phyloP scores from a whole-genome alignment of 257 asterid genomes.

The Primulina huaijiensis region DNA sequence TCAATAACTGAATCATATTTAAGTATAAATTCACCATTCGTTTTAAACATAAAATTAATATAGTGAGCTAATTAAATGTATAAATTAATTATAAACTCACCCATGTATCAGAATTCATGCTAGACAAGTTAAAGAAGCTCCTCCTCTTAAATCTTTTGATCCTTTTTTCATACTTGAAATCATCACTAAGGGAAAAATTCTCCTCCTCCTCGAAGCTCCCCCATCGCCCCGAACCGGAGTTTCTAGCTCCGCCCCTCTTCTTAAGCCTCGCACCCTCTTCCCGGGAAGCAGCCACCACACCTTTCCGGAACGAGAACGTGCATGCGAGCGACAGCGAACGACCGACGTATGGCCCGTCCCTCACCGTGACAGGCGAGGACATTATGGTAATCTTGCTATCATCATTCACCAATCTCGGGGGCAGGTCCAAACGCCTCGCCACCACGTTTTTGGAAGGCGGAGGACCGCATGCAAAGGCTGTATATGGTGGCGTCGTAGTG shows the following conservation, averaged over 20 bases:
- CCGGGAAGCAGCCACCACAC: conserved; percentile 20
- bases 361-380: conserved; percentile 55
- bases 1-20: too few species aligned
- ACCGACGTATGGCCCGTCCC: conserved; percentile 55
- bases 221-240: conserved; percentile 42
- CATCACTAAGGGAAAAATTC: conserved; percentile 18
- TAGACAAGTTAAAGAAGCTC: conserved; percentile 48
- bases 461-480: neutral
- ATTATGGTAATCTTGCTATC: conserved; percentile 30
- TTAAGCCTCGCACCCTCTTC: conserved; percentile 20
- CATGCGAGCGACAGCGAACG: conserved; percentile 36
- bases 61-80: too few species aligned
- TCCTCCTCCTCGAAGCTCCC: conserved; percentile 43
- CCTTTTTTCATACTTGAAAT: conserved; percentile 31
- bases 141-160: conserved; percentile 38
- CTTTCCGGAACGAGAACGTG: conserved; percentile 47
- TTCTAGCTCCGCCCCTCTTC: conserved; percentile 16
- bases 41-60: too few species aligned
- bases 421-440: conserved; percentile 55
- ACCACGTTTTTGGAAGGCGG: conserved; percentile 19
- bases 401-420: conserved; percentile 48
- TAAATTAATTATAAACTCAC: conserved; percentile 44
- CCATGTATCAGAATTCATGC: conserved; percentile 41
- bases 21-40: too few species aligned
- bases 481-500: neutral